Conservation (phyloP, 257 asterid species). For the Solanum lignicaule region DNA sequence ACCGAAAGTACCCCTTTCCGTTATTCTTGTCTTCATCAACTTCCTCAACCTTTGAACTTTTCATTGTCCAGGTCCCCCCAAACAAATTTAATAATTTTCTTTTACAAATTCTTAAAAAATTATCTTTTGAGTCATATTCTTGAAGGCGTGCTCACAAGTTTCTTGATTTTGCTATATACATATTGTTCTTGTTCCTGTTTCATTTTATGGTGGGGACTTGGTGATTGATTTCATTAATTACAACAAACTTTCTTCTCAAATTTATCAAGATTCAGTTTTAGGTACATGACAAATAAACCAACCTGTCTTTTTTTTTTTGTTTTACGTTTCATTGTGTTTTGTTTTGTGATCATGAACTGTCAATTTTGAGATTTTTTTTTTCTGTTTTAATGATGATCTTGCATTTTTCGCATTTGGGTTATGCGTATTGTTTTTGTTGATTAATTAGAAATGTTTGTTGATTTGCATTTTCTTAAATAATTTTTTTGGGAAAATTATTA, state of each 20-base stretch:
- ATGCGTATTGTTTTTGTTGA: neutral
- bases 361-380: neutral
- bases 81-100: neutral
- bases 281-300: neutral
- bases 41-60: slow-evolving; percentile 8
- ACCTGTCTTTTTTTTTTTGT: neutral
- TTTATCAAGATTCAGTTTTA: neutral
- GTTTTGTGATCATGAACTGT: neutral
- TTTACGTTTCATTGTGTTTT: neutral
- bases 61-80: neutral
- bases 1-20: slow-evolving; percentile 25
- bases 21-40: slow-evolving; percentile 17
- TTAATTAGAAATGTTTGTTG: neutral
- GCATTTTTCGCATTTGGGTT: neutral
- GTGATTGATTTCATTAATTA: neutral
- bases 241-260: neutral
- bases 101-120: neutral
- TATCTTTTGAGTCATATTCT: neutral
- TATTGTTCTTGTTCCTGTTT: neutral
- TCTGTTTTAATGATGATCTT: neutral
- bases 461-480: neutral
- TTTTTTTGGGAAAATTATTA: neutral
- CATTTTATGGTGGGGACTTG: neutral
- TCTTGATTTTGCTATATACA: neutral
- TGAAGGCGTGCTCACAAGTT: neutral